phyloP scores from a whole-genome alignment of 257 asterid species.

The Solanum sparsipilum region DNA sequence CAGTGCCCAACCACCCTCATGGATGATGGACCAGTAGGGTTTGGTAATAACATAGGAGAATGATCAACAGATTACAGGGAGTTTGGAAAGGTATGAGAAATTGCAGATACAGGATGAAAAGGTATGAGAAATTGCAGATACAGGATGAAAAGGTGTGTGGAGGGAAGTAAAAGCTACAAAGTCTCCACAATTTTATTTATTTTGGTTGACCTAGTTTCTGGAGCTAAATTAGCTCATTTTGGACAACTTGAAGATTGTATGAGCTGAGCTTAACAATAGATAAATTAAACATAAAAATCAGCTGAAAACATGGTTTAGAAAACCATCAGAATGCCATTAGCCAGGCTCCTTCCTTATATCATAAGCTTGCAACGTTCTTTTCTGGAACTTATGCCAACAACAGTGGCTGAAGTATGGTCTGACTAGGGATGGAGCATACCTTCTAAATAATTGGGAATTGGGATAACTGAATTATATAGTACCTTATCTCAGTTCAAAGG shows the following conservation, averaged over 20 bases:
- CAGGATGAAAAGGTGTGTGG: not conserved
- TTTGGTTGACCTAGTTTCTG: not conserved
- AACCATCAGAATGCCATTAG: not conserved
- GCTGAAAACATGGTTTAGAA: not conserved
- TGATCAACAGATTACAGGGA: not conserved
- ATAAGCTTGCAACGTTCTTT: not conserved
- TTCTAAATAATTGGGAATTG: no score
- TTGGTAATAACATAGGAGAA: not conserved
- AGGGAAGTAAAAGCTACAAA: not conserved
- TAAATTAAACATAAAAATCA: not conserved
- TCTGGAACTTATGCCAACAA: not conserved
- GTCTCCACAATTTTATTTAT: not conserved
- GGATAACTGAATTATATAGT: no score
- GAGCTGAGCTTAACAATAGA: not conserved
- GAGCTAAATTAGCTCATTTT: not conserved
- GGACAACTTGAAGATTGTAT: not conserved
- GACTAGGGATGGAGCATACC: no score
- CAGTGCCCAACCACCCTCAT: not conserved
- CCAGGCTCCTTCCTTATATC: not conserved
- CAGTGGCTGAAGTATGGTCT: no score
- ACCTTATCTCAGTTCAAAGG: no score
- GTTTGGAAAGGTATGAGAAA: not conserved
- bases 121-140: not conserved
- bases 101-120: not conserved
- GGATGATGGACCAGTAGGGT: not conserved